Conservation (phyloP, 345 rosid genomes). For the Salix viminalis region DNA sequence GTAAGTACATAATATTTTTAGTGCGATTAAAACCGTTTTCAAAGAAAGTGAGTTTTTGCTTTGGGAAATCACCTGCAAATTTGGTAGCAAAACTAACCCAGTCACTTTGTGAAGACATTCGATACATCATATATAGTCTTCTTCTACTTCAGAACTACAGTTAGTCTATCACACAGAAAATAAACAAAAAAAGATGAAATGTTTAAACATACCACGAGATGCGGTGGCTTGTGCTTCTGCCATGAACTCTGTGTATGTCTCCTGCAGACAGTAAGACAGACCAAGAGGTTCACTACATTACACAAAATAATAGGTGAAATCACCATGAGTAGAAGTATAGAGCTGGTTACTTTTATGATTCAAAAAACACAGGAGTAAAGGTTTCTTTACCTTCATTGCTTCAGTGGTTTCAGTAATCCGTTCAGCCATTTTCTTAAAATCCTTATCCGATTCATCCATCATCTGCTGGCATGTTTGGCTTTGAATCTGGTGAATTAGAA, state of each 20-base stretch:
- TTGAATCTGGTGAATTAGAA: conserved; percentile 36
- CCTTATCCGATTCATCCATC: conserved; percentile 47
- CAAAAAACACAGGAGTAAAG: background rate
- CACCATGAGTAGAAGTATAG: background rate
- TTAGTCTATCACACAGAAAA: background rate
- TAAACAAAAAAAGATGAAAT: background rate
- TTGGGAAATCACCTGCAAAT: background rate
- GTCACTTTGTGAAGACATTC: background rate
- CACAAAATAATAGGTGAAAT: background rate
- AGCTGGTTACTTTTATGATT: background rate
- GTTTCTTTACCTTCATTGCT: conserved; percentile 39
- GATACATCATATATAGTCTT: no score
- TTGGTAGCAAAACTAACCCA: background rate
- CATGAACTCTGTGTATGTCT: conserved; percentile 39
- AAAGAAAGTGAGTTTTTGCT: background rate
- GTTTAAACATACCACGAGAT: conserved; percentile 31
- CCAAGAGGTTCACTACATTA: background rate
- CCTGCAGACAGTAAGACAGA: conserved; percentile 23
- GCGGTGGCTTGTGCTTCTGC: conserved; percentile 39
- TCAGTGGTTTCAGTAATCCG: conserved; percentile 34
- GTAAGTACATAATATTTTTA: background rate
- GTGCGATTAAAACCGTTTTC: background rate
- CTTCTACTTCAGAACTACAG: background rate
- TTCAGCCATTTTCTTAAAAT: conserved; percentile 39
- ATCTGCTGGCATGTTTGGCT: conserved; percentile 42